Conservation (phyloP, 164 flowering plant species). For the Annona cherimola region DNA sequence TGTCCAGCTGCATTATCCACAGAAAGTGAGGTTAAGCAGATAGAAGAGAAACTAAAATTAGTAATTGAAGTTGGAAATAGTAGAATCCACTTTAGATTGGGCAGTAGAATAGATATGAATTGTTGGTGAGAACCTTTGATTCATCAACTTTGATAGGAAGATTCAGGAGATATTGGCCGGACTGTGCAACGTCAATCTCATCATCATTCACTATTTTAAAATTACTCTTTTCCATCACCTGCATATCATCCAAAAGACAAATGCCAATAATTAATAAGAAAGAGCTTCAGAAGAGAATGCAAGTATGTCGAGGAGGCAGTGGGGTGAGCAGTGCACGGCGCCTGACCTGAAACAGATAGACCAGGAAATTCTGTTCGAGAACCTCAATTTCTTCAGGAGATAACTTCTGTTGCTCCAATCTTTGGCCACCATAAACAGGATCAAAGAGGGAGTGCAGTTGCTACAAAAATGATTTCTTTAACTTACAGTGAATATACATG, state of each 20-base stretch:
- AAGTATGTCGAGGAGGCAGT: background rate
- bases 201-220: conserved; percentile 77
- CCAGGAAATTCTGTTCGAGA: conserved; percentile 87
- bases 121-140: conserved; percentile 57
- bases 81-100: background rate
- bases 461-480: conserved; percentile 35
- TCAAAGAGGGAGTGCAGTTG: conserved; percentile 90
- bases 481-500: background rate
- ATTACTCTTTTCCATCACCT: conserved; percentile 95
- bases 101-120: background rate
- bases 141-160: conserved; percentile 95
- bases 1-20: conserved; percentile 64
- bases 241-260: background rate
- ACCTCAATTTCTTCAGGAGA: conserved; percentile 62
- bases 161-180: conserved; percentile 91
- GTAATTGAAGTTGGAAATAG: background rate
- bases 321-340: no score
- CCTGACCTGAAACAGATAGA: conserved; percentile 66
- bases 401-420: conserved; percentile 72
- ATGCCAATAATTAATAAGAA: background rate
- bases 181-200: conserved; percentile 79
- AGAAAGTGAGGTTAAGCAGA: conserved; percentile 5
- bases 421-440: conserved; percentile 69
- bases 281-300: background rate
- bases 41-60: conserved; percentile 2